Conservation (phyloP, 805 yeast genomes). For the Barnettozyma sp. region DNA sequence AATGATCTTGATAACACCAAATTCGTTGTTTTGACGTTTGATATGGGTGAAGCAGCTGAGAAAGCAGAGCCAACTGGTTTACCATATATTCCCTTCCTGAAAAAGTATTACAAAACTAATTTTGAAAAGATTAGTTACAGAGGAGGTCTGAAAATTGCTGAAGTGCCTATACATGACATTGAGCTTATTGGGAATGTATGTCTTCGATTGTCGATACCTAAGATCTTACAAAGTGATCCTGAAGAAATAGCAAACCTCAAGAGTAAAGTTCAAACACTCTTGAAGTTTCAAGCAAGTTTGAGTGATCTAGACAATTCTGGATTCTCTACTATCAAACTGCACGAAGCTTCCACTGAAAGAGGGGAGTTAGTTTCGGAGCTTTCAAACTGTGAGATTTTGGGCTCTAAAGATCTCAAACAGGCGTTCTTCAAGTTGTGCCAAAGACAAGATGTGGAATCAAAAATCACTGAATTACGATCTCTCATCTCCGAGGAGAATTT, state of each 20-base stretch:
- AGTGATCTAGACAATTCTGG: conserved; percentile 37
- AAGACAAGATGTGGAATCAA: conserved; percentile 37
- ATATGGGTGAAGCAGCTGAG: conserved; percentile 32
- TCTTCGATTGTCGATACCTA: conserved; percentile 8
- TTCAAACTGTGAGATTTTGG: conserved; percentile 23
- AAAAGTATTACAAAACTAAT: conserved; percentile 22
- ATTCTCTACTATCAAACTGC: conserved; percentile 29
- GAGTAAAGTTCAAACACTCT: too few relatives aligned
- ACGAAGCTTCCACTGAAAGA: conserved; percentile 34
- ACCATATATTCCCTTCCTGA: conserved; percentile 29
- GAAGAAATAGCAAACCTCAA: conserved; percentile 30
- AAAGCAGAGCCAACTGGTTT: conserved; percentile 27
- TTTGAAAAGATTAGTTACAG: conserved; percentile 24
- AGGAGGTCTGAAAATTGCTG: conserved; percentile 29
- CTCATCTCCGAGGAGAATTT: conserved; percentile 81
- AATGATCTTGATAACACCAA: conserved; percentile 2
- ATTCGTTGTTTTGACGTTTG: conserved; percentile 38
- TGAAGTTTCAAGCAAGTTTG: conserved; percentile 36
- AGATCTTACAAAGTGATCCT: conserved; percentile 10
- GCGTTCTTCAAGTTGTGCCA: conserved; percentile 41
- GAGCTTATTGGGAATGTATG: conserved; percentile 38
- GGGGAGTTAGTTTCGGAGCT: conserved; percentile 28
- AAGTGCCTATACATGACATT: conserved; percentile 35
- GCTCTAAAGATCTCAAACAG: conserved; percentile 37
- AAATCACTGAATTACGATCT: conserved; percentile 50